phyloP scores from a whole-genome alignment of 2,329 filamentous ascomycete species.

The Fusarium mangiferae region DNA sequence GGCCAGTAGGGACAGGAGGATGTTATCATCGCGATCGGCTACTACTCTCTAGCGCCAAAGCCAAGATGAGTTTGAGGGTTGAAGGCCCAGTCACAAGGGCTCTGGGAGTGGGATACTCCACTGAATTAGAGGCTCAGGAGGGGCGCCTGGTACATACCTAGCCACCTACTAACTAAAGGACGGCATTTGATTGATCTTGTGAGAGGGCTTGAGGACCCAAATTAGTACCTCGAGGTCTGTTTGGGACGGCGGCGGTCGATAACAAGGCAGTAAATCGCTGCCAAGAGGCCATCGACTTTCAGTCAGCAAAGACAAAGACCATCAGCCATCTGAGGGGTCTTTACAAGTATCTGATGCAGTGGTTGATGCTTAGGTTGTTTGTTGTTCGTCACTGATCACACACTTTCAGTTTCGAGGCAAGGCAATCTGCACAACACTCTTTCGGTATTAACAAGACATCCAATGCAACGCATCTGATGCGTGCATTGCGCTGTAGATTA shows the following conservation, averaged over 20 bases:
- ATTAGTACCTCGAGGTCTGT: neutral
- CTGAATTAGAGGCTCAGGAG: conserved; percentile 1
- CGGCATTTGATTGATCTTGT: conserved; percentile 21
- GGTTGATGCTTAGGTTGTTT: neutral
- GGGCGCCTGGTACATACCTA: neutral
- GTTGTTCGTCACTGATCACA: neutral
- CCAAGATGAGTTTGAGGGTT: conserved; percentile 35
- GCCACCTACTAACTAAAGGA: neutral
- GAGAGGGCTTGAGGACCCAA: neutral
- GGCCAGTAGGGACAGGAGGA: conserved; percentile 11
- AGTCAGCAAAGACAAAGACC: neutral
- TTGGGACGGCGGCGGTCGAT: neutral
- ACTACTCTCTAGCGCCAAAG: conserved; percentile 40
- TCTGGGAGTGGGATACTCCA: conserved; percentile 6
- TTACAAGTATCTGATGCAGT: neutral
- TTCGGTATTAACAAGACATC: neutral
- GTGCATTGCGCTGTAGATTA: neutral
- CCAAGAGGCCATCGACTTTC: conserved; percentile 13
- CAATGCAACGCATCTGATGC: neutral
- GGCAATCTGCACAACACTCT: neutral
- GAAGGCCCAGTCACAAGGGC: conserved; percentile 21
- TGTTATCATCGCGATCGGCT: conserved; percentile 36
- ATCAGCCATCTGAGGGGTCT: neutral
- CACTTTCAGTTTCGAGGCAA: neutral
- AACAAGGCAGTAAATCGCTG: conserved; percentile 20